Percentiles rank a stretch among this genome's conserved stretches.
phyloP scores from a whole-genome alignment of 1,284 basidiomycete genomes.

The Ganoderma boninense region DNA sequence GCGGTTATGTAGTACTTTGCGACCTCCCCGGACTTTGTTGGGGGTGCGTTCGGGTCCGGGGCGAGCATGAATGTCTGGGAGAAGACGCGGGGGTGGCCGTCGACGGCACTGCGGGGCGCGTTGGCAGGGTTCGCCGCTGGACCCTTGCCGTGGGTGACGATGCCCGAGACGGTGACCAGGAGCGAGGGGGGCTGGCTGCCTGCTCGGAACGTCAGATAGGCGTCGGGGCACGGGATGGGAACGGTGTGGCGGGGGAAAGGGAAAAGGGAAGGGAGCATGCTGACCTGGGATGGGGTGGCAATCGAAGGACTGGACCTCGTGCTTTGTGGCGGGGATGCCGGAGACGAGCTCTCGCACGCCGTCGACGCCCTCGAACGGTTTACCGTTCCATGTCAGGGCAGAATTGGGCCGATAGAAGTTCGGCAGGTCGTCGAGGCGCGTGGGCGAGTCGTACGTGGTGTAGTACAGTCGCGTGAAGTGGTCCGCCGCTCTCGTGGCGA shows the following conservation, averaged over 20 bases:
- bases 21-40: constrained; percentile 71
- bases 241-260: constrained; percentile 17
- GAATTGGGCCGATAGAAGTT: constrained; percentile 81
- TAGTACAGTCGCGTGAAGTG: constrained; percentile 83
- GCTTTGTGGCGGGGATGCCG: constrained; percentile 77
- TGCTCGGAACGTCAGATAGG: constrained; percentile 38
- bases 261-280: constrained; percentile 23
- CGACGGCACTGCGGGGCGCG: constrained; percentile 61
- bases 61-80: constrained; percentile 87
- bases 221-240: not conserved
- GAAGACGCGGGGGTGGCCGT: constrained; percentile 84
- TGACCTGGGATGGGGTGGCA: constrained; percentile 87
- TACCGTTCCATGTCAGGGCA: constrained; percentile 87
- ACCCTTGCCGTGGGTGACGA: constrained; percentile 75
- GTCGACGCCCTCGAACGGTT: constrained; percentile 73
- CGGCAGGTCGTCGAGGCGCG: constrained; percentile 72
- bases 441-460: constrained; percentile 77
- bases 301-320: constrained; percentile 86
- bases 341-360: constrained; percentile 71
- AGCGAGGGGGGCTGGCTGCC: constrained; percentile 81
- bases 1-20: constrained; percentile 83
- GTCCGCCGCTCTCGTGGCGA: constrained; percentile 82
- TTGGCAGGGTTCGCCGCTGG: constrained; percentile 62
- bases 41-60: constrained; percentile 70
- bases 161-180: constrained; percentile 79